Base-by-base conservation (phyloP, 73 alveolate species). In the Tetrahymena borealis region DNA sequence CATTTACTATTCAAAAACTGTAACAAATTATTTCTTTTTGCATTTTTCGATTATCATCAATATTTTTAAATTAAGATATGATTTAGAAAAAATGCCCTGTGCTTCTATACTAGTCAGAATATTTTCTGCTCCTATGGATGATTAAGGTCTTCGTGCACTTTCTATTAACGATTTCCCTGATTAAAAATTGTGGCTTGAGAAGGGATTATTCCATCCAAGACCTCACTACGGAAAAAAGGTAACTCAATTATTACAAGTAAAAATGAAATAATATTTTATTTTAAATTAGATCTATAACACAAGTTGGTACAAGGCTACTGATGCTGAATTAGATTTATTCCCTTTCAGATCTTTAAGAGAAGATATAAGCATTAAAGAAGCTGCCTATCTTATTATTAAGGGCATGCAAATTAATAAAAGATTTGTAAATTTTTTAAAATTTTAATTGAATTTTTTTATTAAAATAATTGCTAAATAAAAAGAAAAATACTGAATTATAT, bases 11-110 rank as follows among this genome's bases (percentile, higher is more conserved):
- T 90, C 94, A 97, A 90, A 95, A 96, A 78, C 92, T 96, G 93
- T 77, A 60, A 60, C n/a, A n/a, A n/a, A n/a, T n/a, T n/a, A 18
- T 91, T 79, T 15, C 39, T 18, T 32, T 32, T 20, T 33, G 31
- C 12, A 13, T 60, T 28, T 42, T n/a, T n/a, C 6, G 24, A 42
- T 2, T 4, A 42, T 6, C 9, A 8, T 15, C 5, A 20, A 20
- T 60, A 16, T 79, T 32, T 78, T 91, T 33, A 9, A 8, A 91
- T 7, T 85, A 90, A 96, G 98, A 77, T 92, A 90, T 7, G 93
- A 94, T 41, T 97, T 96, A 32, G 99, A 97, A 93, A 93, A 96
- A 78, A 93, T 97, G n/a, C 99, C 99, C 13, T 94, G 98, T 32
- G 98, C 98, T 18, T 94, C 99, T 16, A 41, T 97, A 90, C 95